Conservation (phyloP, 1,139 yeast genomes). For the Geotrichum bryndzae region DNA sequence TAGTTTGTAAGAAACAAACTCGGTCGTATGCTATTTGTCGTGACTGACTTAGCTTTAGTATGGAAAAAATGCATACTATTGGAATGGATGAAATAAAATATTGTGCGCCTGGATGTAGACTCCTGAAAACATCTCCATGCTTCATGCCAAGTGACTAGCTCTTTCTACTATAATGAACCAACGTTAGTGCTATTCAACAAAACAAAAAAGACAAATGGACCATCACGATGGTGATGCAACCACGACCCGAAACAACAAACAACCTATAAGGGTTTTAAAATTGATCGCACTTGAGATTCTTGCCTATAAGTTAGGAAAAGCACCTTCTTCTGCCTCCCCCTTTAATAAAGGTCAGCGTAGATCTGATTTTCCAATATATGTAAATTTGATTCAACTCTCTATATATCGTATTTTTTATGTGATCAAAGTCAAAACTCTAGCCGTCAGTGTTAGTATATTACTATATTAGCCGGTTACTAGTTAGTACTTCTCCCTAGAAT, state of each 20-base stretch:
- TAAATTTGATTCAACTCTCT: no score
- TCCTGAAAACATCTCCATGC: background rate
- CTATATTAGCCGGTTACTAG: no score
- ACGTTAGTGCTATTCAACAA: background rate
- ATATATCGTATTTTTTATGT: no score
- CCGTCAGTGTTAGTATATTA: no score
- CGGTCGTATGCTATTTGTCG: background rate
- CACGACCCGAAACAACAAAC: background rate
- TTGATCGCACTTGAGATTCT: background rate
- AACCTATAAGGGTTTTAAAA: background rate
- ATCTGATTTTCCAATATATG: no score
- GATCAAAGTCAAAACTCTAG: no score
- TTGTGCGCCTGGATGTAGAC: background rate
- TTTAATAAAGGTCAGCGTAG: no score
- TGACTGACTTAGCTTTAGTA: background rate
- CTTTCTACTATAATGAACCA: background rate
- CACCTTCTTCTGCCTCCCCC: no score
- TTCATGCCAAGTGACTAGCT: background rate
- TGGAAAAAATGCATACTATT: background rate
- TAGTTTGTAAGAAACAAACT: background rate
- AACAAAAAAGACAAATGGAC: background rate
- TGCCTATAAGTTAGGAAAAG: no score
- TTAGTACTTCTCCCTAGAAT: no score
- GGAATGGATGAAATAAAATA: background rate
- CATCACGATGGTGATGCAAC: background rate